Conservation (phyloP, 1,284 basidiomycete species). For the Marasmius tenuissimus region DNA sequence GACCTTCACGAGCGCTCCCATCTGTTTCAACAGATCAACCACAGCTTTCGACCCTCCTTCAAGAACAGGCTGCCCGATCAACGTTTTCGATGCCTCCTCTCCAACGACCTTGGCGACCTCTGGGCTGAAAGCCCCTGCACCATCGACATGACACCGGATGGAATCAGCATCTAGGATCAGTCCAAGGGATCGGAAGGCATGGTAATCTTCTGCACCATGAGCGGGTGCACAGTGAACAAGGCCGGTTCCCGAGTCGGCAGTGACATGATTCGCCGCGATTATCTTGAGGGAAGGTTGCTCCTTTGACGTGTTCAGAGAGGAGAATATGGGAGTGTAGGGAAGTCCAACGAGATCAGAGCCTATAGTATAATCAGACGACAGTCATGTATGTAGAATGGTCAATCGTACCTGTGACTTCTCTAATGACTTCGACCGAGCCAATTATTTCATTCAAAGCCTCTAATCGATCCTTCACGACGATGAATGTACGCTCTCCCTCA, state of each 20-base stretch:
- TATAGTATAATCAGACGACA: conserved; percentile 22
- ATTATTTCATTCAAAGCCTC: conserved; percentile 51
- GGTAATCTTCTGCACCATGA: conserved; percentile 94
- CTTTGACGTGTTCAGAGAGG: conserved; percentile 20
- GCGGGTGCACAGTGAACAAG: conserved; percentile 96
- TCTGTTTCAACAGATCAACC: conserved; percentile 60
- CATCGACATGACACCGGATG: conserved; percentile 80
- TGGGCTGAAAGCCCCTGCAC: conserved; percentile 71
- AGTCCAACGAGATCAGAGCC: conserved; percentile 68
- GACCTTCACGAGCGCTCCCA: conserved; percentile 66
- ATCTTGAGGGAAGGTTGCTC: conserved; percentile 35
- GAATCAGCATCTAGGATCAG: conserved; percentile 40
- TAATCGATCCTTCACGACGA: conserved; percentile 76
- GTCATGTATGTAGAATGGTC: background rate
- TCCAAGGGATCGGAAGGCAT: conserved; percentile 57
- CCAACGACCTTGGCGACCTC: conserved; percentile 57
- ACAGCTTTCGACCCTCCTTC: conserved; percentile 69
- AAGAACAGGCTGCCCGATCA: conserved; percentile 78
- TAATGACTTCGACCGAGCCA: conserved; percentile 49
- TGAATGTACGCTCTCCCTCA: conserved; percentile 35
- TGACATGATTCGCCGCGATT: conserved; percentile 73
- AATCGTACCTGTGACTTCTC: conserved; percentile 49
- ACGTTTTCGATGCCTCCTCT: conserved; percentile 36
- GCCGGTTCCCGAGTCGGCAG: conserved; percentile 89
- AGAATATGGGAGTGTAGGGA: conserved; percentile 72